Evolutionary conservation across 345 rosid species (phyloP).

Genomic region (Xanthoceras sorbifolium): DNA sequence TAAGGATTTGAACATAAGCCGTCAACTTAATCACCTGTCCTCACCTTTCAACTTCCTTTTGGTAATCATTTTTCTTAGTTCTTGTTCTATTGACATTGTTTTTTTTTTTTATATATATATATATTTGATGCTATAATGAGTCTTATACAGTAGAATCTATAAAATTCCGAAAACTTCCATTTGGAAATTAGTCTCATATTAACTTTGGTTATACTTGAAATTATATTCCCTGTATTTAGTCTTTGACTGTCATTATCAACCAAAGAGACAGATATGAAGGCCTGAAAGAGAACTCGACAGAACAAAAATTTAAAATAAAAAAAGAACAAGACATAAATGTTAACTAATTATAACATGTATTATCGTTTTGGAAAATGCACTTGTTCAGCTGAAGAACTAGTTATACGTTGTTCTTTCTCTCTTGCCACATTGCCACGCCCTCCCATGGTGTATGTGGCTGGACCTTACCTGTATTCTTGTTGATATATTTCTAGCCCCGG

Average conservation of each 20-base stretch:
- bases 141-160: too few species aligned
- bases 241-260: background rate
- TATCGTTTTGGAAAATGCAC: background rate
- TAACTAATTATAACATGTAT: background rate
- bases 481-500: constrained; percentile 48
- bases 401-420: background rate
- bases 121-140: too few species aligned
- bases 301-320: too few species aligned
- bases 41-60: too few species aligned
- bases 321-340: too few species aligned
- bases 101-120: too few species aligned
- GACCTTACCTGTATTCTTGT: constrained; percentile 5
- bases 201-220: background rate
- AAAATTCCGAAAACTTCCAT: too few species aligned
- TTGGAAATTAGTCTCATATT: background rate
- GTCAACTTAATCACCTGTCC: too few species aligned
- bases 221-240: background rate
- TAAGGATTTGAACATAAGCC: too few species aligned
- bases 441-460: background rate
- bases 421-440: background rate
- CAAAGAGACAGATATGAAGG: background rate
- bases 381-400: background rate
- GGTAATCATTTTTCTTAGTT: too few species aligned
- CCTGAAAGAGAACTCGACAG: background rate
- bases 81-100: too few species aligned